Conservation (phyloP, 73 alveolate genomes). For the Paramecium sexaurelia region DNA sequence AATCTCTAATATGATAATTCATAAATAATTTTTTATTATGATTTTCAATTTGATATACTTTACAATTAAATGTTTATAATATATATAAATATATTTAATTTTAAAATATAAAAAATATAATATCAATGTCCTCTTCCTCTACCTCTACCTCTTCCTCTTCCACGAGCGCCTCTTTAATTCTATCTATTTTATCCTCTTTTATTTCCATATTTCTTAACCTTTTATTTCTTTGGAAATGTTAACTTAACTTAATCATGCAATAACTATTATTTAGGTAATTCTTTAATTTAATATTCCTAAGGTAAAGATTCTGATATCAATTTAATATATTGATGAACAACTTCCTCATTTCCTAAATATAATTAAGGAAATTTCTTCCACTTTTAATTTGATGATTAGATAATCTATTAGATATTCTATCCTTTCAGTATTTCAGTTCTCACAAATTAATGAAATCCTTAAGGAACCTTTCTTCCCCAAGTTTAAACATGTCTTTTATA, state of each 20-base stretch:
- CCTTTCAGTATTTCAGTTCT: not conserved
- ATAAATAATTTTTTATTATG: too few relatives aligned
- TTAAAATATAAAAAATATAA: too few relatives aligned
- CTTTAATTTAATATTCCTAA: not conserved
- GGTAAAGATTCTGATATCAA: slow-evolving; percentile 27
- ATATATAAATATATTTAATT: too few relatives aligned
- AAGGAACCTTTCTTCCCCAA: slow-evolving; percentile 12
- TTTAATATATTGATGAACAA: not conserved
- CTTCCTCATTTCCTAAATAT: not conserved
- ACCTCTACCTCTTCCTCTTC: slow-evolving; percentile 30
- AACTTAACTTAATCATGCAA: not conserved
- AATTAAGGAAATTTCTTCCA: not conserved
- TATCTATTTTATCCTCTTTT: not conserved
- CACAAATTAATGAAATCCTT: slow-evolving; percentile 11
- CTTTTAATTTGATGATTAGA: not conserved
- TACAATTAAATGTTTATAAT: too few relatives aligned
- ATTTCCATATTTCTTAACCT: not conserved
- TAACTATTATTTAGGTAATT: not conserved
- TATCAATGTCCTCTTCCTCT: not conserved
- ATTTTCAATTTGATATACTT: too few relatives aligned
- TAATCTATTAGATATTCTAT: not conserved
- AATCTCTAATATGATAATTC: too few relatives aligned
- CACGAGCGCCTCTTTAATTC: not conserved
- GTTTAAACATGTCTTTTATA: slow-evolving; percentile 9
- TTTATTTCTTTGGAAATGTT: not conserved